Conservation (phyloP, 495 filamentous ascomycete genomes). For the Niebla homalea region DNA sequence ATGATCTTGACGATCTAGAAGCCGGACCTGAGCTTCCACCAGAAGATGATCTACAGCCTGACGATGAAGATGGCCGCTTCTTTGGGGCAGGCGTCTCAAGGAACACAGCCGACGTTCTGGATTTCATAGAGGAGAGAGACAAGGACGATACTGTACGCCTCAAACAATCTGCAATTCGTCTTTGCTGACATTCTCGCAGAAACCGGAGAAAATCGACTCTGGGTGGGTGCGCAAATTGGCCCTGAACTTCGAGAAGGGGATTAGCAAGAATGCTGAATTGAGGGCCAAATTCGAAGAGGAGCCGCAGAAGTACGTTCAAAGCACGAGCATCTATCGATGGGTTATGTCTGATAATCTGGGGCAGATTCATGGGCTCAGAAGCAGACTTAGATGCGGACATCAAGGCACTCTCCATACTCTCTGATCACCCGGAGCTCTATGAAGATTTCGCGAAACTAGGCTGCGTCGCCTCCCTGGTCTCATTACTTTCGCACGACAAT, state of each 20-base stretch:
- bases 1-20: slow-evolving; percentile 46
- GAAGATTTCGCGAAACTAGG: slow-evolving; percentile 70
- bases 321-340: background rate
- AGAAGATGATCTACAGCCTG: slow-evolving; percentile 41
- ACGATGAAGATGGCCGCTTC: slow-evolving; percentile 84
- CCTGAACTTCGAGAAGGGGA: slow-evolving; percentile 79
- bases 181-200: slow-evolving; percentile 6
- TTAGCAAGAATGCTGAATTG: slow-evolving; percentile 84
- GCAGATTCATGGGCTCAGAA: slow-evolving; percentile 67
- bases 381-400: slow-evolving; percentile 86
- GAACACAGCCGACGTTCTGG: slow-evolving; percentile 70
- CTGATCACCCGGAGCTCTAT: slow-evolving; percentile 78
- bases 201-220: slow-evolving; percentile 66
- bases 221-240: slow-evolving; percentile 74
- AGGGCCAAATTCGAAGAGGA: slow-evolving; percentile 76
- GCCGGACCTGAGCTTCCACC: slow-evolving; percentile 59
- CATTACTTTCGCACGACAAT: slow-evolving; percentile 85
- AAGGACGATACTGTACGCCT: slow-evolving; percentile 33
- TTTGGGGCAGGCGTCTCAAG: slow-evolving; percentile 83
- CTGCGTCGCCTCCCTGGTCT: slow-evolving; percentile 60
- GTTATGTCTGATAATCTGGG: slow-evolving; percentile 7
- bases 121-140: slow-evolving; percentile 69
- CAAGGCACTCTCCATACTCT: slow-evolving; percentile 74
- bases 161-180: background rate
- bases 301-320: slow-evolving; percentile 61